Evolutionary conservation across 345 rosid species (phyloP), one percentile per base, ranked within the genome.

Genomic region (thale cress (Arabidopsis thaliana)): DNA sequence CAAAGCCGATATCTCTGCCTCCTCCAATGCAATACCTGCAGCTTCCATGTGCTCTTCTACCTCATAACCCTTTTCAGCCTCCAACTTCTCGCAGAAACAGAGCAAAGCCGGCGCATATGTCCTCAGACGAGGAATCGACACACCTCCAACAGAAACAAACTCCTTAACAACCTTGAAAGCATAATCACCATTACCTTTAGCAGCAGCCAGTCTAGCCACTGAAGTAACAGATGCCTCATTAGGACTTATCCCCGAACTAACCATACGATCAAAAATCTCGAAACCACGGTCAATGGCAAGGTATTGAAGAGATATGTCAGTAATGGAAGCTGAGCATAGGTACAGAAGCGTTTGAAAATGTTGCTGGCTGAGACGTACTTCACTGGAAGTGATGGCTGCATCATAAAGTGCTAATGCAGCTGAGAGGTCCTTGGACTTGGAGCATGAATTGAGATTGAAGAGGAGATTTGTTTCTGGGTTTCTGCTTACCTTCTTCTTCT

Each of bases 151-250:
- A 40, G 74, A 76, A 61, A 77, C 69, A 86, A 87, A 57, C 16
- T 78, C 78, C 46, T 81, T 84, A 9, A 91, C 88, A 81, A 89
- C 65, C 51, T 70, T 82, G 70, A 94, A 91, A 9, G 96, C 95
- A 9, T 73, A 85, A 59, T 85, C 86, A 1, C 95, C 91, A 24
- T 94, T 93, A 53, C 92, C 91, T 40, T 82, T 89, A 0, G 93
- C 88, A 1, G 89, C 89, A 33, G 97, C 90, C 5, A 91, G 73
- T 30, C 97, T 71, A 4, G 84, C 88, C 57, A 89, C 69, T 2
- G 95, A 67, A 7, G 98, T 88, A 36, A 91, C 73, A 1, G 96
- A 80, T 34, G 97, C 90, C 79, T 91, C 98, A 52, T 76, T 91
- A 52, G 91, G 91, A 53, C 57, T 76, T 30, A 87, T 68, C 14